phyloP scores from a whole-genome alignment of 371 early-diverging fungal genomes.

The Mucor mucedo region DNA sequence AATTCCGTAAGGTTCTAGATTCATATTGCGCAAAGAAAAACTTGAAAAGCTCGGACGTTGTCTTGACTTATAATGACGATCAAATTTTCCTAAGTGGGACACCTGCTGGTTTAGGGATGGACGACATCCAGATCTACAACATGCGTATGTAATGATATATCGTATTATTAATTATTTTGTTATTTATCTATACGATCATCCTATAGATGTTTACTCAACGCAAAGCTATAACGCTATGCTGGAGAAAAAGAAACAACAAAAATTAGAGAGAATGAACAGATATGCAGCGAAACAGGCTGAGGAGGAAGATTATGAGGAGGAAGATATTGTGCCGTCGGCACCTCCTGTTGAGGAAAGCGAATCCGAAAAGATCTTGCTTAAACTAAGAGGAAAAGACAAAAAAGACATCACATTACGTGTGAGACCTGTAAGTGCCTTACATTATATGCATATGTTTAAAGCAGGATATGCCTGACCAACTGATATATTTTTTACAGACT shows the following conservation, averaged over 20 bases:
- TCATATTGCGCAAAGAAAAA: constrained; percentile 33
- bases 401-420: constrained; percentile 34
- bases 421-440: constrained; percentile 35
- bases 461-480: neutral
- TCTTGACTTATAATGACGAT: constrained; percentile 41
- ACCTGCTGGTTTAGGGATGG: constrained; percentile 44
- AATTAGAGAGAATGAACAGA: constrained; percentile 17
- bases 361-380: constrained; percentile 28
- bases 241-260: constrained; percentile 25
- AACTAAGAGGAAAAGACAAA: constrained; percentile 37
- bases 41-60: constrained; percentile 32
- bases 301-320: neutral
- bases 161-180: too few relatives aligned
- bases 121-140: constrained; percentile 14
- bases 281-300: neutral
- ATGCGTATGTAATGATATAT: constrained; percentile 25
- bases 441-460: too few relatives aligned
- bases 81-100: constrained; percentile 42
- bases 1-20: constrained; percentile 34
- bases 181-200: neutral
- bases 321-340: constrained; percentile 1
- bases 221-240: constrained; percentile 30
- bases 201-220: constrained; percentile 40
- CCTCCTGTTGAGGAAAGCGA: neutral
- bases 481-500: constrained; percentile 1